Percentiles rank a stretch among this genome's conserved stretches.
Conservation (phyloP, 2,329 filamentous ascomycete genomes). For the Aspergillus transmontanensis region DNA sequence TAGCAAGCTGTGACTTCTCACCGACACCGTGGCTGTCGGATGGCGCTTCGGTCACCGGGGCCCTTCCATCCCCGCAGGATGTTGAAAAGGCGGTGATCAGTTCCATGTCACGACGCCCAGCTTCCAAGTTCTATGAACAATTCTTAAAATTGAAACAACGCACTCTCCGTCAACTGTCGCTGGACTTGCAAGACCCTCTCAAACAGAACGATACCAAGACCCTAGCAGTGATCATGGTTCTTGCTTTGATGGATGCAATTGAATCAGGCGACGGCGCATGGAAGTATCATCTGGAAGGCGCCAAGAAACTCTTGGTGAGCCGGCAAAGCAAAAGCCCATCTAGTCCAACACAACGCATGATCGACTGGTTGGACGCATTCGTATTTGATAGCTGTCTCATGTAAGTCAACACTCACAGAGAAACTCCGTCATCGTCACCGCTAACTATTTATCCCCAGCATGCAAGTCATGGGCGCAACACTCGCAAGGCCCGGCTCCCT, state of each 20-base stretch:
- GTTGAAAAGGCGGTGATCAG: constrained; percentile 32
- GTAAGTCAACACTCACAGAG: constrained; percentile 22
- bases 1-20: constrained; percentile 36
- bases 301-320: constrained; percentile 49
- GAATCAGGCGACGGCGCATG: constrained; percentile 55
- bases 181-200: constrained; percentile 32
- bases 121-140: constrained; percentile 41
- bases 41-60: constrained; percentile 16
- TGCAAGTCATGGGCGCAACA: constrained; percentile 47
- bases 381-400: constrained; percentile 42
- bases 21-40: constrained; percentile 37
- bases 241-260: constrained; percentile 54
- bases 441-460: constrained; percentile 24
- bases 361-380: constrained; percentile 40
- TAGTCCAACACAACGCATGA: constrained; percentile 23
- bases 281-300: constrained; percentile 55
- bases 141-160: constrained; percentile 53
- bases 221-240: constrained; percentile 50
- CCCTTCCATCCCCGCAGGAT: constrained; percentile 27
- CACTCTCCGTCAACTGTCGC: constrained; percentile 46
- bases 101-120: constrained; percentile 33
- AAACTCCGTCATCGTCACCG: background rate
- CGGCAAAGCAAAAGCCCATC: constrained; percentile 30
- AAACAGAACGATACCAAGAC: constrained; percentile 45
- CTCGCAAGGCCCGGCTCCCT: constrained; percentile 43